Evolutionary conservation across 2,329 filamentous ascomycete species (phyloP), one percentile per base, ranked within the genome.

Genomic region (Claviceps sp.): DNA sequence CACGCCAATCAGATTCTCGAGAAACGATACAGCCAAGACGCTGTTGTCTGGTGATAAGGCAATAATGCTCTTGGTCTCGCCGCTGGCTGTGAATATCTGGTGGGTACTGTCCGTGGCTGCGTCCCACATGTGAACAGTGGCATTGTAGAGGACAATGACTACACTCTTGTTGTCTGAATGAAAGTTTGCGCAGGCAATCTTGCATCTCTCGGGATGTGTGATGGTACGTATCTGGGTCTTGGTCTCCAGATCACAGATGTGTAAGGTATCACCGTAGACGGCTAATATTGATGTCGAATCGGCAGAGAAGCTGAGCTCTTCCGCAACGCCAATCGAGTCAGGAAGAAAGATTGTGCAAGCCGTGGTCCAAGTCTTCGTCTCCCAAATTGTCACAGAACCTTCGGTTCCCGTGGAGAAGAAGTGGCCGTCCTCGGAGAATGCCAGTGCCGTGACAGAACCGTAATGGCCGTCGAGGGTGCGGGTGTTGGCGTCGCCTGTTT

Each of bases 111-210:
- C 48, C 30, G 51, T 55, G 16, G 45, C 37, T 8, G 41, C 48
- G 5, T 55, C 51, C 51, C 53, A 55, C 34, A 51, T 42, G 26
- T 55, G 48, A 5, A 55, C 53, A 9, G 53, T 55, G 37, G 50
- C 53, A 40, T 55, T 51, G 24, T 30, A 41, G 18, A 55, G 51
- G 5, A 53, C 53, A 40, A 55, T 51, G 22, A 55, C 48, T 9
- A 55, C 41, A 1, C 53, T 47, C 37, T 51, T 44, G 41, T 52
- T 49, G n/a, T 55, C 53, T 13, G 45, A 50, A 34, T 51, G 38
- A 18, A 55, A 55, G 42, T 55, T 55, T n/a, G 53, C 53, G 9
- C 53, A 55, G 13, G 51, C 40, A 46, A 55, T 55, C 24, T 37
- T 55, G 18, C 20, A 50, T 45, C 51, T 53, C 34, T 53, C 51